Percentiles rank a stretch among this genome's conserved stretches.
phyloP scores from a whole-genome alignment of 164 flowering plant species.

The Magnolia kwangsiensis region DNA sequence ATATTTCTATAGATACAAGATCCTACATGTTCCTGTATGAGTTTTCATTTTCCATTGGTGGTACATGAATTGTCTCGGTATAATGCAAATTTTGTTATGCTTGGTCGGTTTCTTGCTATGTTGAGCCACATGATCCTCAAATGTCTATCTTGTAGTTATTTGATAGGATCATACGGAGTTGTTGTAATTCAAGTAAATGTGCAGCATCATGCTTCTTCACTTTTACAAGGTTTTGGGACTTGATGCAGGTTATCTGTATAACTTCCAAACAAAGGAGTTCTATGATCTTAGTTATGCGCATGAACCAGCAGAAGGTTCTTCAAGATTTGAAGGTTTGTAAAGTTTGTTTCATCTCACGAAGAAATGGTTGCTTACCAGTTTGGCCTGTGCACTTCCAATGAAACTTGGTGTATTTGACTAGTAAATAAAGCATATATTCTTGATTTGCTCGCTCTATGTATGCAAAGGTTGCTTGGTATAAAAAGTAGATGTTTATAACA shows the following conservation, averaged over 20 bases:
- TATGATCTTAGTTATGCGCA: constrained; percentile 82
- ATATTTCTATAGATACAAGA: constrained; percentile 1
- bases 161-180: neutral
- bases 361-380: neutral
- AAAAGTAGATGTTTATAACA: neutral
- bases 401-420: neutral
- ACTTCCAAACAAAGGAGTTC: constrained; percentile 86
- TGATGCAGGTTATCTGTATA: constrained; percentile 80
- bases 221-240: neutral
- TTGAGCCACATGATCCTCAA: neutral
- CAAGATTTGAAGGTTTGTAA: constrained; percentile 72
- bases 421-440: neutral
- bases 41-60: neutral
- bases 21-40: neutral
- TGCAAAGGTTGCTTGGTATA: neutral
- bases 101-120: neutral
- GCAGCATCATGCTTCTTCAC: neutral
- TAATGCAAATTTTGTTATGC: neutral
- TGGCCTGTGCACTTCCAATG: neutral
- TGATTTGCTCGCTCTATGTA: no score
- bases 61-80: neutral
- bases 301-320: constrained; percentile 65
- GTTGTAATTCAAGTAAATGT: neutral
- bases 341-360: constrained; percentile 3
- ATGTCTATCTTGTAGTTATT: neutral